Conservation (phyloP, 306 rosid species). For the Trifolium subterraneum region DNA sequence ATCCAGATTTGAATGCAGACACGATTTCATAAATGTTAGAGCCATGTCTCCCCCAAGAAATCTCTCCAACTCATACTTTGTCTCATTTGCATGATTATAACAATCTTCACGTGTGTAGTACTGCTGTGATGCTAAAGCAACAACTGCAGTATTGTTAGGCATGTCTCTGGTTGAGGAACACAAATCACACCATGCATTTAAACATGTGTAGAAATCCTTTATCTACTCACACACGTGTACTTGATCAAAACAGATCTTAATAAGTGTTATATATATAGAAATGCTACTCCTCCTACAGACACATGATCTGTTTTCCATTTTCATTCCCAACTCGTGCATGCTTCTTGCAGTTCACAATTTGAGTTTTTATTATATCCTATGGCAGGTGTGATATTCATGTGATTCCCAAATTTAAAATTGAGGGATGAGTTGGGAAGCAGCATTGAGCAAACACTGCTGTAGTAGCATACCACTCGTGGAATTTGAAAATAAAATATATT, state of each 20-base stretch:
- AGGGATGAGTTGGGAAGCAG: constrained; percentile 24
- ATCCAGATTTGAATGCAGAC: constrained; percentile 40
- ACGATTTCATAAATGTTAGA: background rate
- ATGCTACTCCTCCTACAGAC: background rate
- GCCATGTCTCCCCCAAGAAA: constrained; percentile 32
- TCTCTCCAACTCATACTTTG: constrained; percentile 40
- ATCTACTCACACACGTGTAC: background rate
- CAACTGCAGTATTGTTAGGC: constrained; percentile 1
- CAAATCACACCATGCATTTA: background rate
- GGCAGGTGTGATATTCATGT: background rate
- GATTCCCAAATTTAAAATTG: background rate
- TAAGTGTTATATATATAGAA: background rate
- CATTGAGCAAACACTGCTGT: constrained; percentile 32
- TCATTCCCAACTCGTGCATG: constrained; percentile 1
- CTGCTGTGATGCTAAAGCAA: background rate
- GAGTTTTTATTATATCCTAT: background rate
- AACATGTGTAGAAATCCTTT: background rate
- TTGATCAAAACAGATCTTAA: background rate
- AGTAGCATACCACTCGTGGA: background rate
- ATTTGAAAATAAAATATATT: constrained; percentile 18
- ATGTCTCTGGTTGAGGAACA: background rate
- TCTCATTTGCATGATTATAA: constrained; percentile 4
- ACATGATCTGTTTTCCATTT: constrained; percentile 17
- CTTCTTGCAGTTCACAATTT: background rate
- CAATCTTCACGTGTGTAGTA: background rate